A percentile compares a stretch with the other conserved stretches of the same genome.
phyloP scores from a whole-genome alignment of 83 land plant genomes.

The Picea engelmannii region DNA sequence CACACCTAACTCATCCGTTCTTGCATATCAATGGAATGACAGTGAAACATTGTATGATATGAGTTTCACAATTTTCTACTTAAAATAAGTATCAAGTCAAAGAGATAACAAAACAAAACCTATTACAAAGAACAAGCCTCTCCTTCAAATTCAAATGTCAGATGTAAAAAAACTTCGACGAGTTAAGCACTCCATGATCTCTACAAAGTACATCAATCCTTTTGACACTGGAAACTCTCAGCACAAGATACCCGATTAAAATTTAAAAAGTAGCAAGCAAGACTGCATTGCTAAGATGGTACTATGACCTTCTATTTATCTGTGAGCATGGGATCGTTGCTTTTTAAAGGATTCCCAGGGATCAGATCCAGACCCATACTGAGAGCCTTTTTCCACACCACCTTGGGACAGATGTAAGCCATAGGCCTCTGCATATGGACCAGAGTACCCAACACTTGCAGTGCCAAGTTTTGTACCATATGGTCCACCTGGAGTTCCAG shows the following conservation, averaged over 20 bases:
- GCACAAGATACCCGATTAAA: conserved; percentile 8
- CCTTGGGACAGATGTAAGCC: conserved; percentile 9
- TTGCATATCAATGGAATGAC: no score
- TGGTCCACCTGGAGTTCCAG: conserved; percentile 18
- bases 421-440: conserved; percentile 13
- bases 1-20: no score
- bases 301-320: neutral
- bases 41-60: no score
- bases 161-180: neutral
- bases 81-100: no score
- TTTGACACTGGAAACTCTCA: neutral
- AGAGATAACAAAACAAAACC: no score
- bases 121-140: no score
- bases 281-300: neutral
- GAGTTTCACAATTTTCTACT: no score
- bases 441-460: neutral
- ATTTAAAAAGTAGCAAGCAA: neutral
- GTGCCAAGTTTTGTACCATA: conserved; percentile 6
- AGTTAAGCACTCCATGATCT: neutral
- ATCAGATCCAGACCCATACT: conserved; percentile 13
- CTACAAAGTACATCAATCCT: neutral
- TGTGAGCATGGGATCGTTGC: neutral
- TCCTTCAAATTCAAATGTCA: conserved; percentile 10
- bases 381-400: conserved; percentile 14
- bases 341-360: neutral